Base-by-base conservation (phyloP, 257 asterid species). In the Coffea eugenioides region DNA sequence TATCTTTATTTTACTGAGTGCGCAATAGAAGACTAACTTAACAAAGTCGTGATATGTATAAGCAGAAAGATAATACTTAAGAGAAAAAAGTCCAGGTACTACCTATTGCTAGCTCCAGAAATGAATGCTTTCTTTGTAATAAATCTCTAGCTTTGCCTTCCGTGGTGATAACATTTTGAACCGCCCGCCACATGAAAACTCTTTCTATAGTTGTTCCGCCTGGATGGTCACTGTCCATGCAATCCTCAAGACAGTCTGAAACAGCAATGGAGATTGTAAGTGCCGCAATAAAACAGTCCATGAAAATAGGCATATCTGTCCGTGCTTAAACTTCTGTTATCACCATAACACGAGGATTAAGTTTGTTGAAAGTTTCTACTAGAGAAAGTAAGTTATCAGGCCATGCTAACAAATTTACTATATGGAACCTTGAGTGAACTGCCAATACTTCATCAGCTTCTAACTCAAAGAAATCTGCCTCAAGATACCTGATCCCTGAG, bases 291-390 rank as follows among this genome's bases (percentile, higher is more conserved):
- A 84, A 89, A 16, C 85, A 74, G 61, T 71, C 82, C 14, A 82
- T 13, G 71, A 86, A 86, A 65, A 41, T 0, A 4, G 76, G 45
- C 0, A 82, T 52, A 46, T 90, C 80, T 0, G 86, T 84, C 51
- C 75, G 54, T 15, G 90, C 81, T 64, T 88, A 87, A 7, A 80
- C 8, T 66, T 86, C 91, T 61, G 12, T 64, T 16, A 57, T 78
- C 71, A 88, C 89, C 83, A 86, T 74, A 45, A 86, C 76, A 56
- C 76, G 45, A 2, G 89, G 90, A 65, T 82, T 80, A 69, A 86
- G 80, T 57, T 64, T 79, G 65, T 61, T 82, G 20, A 86, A 52
- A 67, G 80, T 78, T 75, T 66, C 69, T 6, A 87, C 27, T 9
- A 88, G 25, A 11, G 82, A 36, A 48, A 78, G 77, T 57, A 88